A percentile compares a stretch with the other conserved stretches of the same genome.
These are phyloP conservation scores for Trypanosoma scelopori DNA, from an alignment of 208 protist genomes.

Conservation along the genomic window DNA sequence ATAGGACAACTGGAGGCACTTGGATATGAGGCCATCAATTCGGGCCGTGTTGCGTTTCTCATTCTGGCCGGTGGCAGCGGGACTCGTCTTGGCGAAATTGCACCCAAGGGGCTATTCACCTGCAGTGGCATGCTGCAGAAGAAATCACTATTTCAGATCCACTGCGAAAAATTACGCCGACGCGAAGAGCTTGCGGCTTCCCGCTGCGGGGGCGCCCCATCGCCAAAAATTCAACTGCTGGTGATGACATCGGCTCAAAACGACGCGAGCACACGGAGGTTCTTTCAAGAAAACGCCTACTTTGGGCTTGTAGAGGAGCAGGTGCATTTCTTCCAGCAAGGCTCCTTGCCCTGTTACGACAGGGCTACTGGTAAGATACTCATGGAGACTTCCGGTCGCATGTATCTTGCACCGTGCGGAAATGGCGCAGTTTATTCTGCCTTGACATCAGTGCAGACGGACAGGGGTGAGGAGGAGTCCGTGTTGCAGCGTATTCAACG, in stretches of 20 bases:
- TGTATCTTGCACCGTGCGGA: slow-evolving; percentile 94
- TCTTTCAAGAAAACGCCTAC: slow-evolving; percentile 91
- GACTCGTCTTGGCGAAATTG: slow-evolving; percentile 94
- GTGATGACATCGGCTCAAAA: slow-evolving; percentile 98
- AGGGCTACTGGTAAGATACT: slow-evolving; percentile 93
- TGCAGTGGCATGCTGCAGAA: slow-evolving; percentile 68
- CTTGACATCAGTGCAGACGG: slow-evolving; percentile 7
- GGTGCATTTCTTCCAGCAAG: slow-evolving; percentile 96
- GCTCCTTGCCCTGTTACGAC: slow-evolving; percentile 90
- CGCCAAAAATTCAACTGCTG: slow-evolving; percentile 60
- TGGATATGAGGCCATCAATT: slow-evolving; percentile 80
- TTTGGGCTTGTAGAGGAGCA: slow-evolving; percentile 93
- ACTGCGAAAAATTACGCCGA: slow-evolving; percentile 92
- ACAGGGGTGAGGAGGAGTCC: slow-evolving; percentile 12
- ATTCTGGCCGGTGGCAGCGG: slow-evolving; percentile 98
- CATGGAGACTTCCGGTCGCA: slow-evolving; percentile 47
- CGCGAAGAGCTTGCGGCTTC: slow-evolving; percentile 77
- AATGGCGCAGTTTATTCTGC: slow-evolving; percentile 95
- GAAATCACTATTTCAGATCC: slow-evolving; percentile 97
- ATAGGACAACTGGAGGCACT: slow-evolving; percentile 14
- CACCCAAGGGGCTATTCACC: slow-evolving; percentile 96
- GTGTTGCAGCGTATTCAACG: slow-evolving; percentile 79
- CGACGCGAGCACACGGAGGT: slow-evolving; percentile 85
- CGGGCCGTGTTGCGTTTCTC: slow-evolving; percentile 89
- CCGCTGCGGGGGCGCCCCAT: background rate